Percentiles rank a stretch among this genome's conserved stretches.
Conservation (phyloP, 495 filamentous ascomycete species). For the Penicillium cataractarum region DNA sequence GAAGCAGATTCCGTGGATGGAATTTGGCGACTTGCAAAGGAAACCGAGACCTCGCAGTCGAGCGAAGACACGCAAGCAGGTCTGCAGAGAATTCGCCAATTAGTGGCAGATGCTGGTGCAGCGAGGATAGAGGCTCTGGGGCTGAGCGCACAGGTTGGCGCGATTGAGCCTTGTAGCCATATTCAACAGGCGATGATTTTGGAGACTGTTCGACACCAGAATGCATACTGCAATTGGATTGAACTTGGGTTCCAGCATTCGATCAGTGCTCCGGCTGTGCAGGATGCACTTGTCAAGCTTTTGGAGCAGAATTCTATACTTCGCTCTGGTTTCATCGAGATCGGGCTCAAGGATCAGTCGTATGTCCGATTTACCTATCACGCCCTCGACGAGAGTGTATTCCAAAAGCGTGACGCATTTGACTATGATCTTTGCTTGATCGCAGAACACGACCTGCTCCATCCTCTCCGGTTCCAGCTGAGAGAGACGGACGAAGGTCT, state of each 20-base stretch:
- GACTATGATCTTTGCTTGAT: slow-evolving; percentile 31
- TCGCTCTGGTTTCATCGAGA: slow-evolving; percentile 66
- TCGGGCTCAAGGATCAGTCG: slow-evolving; percentile 44
- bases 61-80: slow-evolving; percentile 21
- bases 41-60: slow-evolving; percentile 12
- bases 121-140: slow-evolving; percentile 25
- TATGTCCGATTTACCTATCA: slow-evolving; percentile 63
- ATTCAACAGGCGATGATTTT: slow-evolving; percentile 78
- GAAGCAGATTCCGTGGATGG: slow-evolving; percentile 48
- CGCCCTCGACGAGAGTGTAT: slow-evolving; percentile 47
- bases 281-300: slow-evolving; percentile 49
- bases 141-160: slow-evolving; percentile 44
- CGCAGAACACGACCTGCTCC: slow-evolving; percentile 49
- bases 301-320: slow-evolving; percentile 65
- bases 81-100: slow-evolving; percentile 22
- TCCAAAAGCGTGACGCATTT: slow-evolving; percentile 34
- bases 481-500: slow-evolving; percentile 27
- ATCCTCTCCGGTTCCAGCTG: slow-evolving; percentile 62
- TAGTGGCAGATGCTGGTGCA: slow-evolving; percentile 30
- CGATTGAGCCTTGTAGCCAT: slow-evolving; percentile 64
- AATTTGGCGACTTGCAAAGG: slow-evolving; percentile 33
- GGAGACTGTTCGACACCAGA: slow-evolving; percentile 58
- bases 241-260: slow-evolving; percentile 55
- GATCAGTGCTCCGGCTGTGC: slow-evolving; percentile 34
- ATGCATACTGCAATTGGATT: slow-evolving; percentile 76